Conservation (phyloP, 176 grass and related monocot genomes). For the barley (Hordeum vulgare) region MorexV3_pseudomolecules_assembly NC_058523.1:131875027-131875526, state of each 20-base stretch:
- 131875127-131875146: neutral
- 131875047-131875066: conserved; percentile 8
- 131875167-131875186: conserved; percentile 25
- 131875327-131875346: neutral
- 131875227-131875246: neutral
- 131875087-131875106: neutral
- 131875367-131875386: neutral
- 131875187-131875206: conserved; percentile 27
- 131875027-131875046: neutral
- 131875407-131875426: neutral
- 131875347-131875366: neutral
- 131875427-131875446: no score
- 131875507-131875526: neutral
- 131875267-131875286: neutral
- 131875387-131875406: neutral
- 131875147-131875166: conserved; percentile 8
- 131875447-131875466: neutral
- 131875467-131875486: neutral
- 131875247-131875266: neutral
- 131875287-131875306: neutral
- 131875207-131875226: neutral
- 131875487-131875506: neutral
- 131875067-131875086: conserved; percentile 10
- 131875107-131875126: neutral
- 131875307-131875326: neutral